phyloP scores from a whole-genome alignment of 306 rosid genomes.

The Quillaja saponaria region DNA sequence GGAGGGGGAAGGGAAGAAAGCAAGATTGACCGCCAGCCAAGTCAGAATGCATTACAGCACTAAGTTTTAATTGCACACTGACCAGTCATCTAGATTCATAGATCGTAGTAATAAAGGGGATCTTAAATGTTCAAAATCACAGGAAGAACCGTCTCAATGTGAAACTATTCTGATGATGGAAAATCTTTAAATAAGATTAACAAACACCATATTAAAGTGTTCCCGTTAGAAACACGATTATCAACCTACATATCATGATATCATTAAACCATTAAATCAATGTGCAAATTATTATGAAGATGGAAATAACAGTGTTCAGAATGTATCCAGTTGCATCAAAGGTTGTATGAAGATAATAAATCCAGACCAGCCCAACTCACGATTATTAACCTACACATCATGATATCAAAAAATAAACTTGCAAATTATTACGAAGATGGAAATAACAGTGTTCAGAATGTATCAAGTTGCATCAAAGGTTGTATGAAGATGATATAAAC shows the following conservation, averaged over 20 bases:
- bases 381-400: background rate
- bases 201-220: background rate
- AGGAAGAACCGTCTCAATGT: background rate
- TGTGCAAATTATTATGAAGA: background rate
- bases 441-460: background rate
- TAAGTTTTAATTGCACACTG: background rate
- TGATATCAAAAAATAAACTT: constrained; percentile 8
- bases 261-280: constrained; percentile 3
- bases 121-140: constrained; percentile 7
- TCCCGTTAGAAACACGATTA: background rate
- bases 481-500: no score
- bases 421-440: background rate
- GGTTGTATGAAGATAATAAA: no score
- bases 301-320: constrained; percentile 1
- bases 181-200: background rate
- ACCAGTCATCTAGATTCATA: background rate
- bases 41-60: background rate
- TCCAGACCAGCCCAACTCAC: background rate
- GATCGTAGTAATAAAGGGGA: background rate
- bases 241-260: no score
- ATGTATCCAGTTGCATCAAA: constrained; percentile 6
- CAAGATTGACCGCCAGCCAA: no score
- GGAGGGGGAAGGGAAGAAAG: constrained; percentile 6
- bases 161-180: background rate
- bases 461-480: constrained; percentile 4